Evolutionary conservation across 176 grass and related monocot genomes (phyloP), one percentile per base, ranked within the genome.

Genomic region (Ampelocalamus luodianensis): DNA sequence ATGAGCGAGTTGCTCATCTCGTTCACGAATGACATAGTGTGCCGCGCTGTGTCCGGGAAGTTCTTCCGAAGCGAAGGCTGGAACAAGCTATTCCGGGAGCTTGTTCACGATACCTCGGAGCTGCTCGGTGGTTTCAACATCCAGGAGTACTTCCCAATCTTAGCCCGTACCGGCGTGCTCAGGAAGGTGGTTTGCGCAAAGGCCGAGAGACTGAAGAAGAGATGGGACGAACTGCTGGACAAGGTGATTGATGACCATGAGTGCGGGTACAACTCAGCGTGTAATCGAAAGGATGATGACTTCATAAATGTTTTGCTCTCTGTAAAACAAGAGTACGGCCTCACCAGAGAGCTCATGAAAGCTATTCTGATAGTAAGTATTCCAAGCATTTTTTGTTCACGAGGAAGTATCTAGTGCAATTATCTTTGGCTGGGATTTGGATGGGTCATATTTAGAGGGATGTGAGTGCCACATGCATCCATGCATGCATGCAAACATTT

Each of bases 221-320:
- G 71, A 59, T 91, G 85, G 89, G 89, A 91, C 72, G 13, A 85
- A 18, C 44, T 85, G 44, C 81, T 91, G 17, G 71, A 88, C 0
- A 23, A 38, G 53, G 15, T 88, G 36, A 88, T 88, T 24, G 16
- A 81, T 4, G 89, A 88, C 6, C 81, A 65, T 4, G 85, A 75
- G 74, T 24, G 26, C 22, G 13, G 51, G 1, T 2, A 6, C 12
- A 12, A 9, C 5, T 9, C 12, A 2, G 62, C 22, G 8, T 17
- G 2, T 17, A 23, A 18, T 11, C 3, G 17, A 0, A 37, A 26
- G 12, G 55, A 83, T 0, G 26, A 81, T 3, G 81, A 85, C 22
- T 88, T 91, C 56, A 72, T 85, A 8, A 8, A 82, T 18, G 65
- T 81, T 12, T 59, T 91, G 81, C 48, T 91, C 14, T 81, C 81